These are phyloP conservation scores for Aegilops bicornis DNA, from an alignment of 176 grass and related monocot genomes.

Conservation along the genomic window DNA sequence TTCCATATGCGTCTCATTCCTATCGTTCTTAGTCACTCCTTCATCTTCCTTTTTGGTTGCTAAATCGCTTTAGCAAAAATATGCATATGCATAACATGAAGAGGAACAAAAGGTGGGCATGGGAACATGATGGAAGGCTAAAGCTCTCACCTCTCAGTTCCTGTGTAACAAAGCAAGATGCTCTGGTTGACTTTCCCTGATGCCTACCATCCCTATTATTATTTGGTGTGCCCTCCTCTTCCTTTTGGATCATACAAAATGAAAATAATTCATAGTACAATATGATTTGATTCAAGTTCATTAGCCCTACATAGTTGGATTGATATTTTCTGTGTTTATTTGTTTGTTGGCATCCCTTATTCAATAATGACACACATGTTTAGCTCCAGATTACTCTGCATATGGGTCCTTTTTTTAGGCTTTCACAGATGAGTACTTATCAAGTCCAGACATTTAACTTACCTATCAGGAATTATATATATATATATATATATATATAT, in stretches of 20 bases:
- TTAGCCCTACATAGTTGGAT: background rate
- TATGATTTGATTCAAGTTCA: background rate
- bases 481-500: too few species aligned
- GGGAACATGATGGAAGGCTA: too few species aligned
- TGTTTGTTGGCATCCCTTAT: background rate
- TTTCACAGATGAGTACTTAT: background rate
- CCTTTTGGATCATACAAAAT: background rate
- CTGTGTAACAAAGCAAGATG: background rate
- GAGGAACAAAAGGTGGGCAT: background rate
- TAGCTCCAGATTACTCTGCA: background rate
- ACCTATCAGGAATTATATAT: too few species aligned
- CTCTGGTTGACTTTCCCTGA: background rate
- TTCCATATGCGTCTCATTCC: too few species aligned
- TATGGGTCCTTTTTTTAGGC: too few species aligned
- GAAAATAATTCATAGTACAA: background rate
- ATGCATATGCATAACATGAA: background rate
- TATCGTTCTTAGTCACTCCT: background rate
- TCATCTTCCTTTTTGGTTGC: background rate
- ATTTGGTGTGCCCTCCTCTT: background rate
- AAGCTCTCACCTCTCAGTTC: too few species aligned
- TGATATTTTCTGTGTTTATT: background rate
- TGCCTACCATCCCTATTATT: slow-evolving; percentile 27
- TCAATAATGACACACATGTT: background rate
- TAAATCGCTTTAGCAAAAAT: too few species aligned
- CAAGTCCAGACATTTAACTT: too few species aligned